These are phyloP conservation scores for Fusarium sp. DNA, from an alignment of 2,329 filamentous ascomycete species.

Conservation along the genomic window DNA sequence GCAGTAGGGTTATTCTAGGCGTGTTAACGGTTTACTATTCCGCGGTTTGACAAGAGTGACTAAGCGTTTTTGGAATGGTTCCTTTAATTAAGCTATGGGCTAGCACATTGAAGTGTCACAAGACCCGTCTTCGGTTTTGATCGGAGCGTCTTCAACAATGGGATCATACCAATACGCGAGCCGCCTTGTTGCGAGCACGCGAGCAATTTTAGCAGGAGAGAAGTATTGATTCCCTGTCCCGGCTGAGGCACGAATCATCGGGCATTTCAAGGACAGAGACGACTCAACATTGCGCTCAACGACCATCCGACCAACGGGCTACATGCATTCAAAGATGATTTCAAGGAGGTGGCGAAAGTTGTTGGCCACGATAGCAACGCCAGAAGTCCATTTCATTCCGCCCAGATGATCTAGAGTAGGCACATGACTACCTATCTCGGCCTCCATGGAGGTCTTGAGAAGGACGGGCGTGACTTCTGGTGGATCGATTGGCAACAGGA, in stretches of 20 bases:
- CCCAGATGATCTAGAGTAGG: neutral
- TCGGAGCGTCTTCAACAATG: neutral
- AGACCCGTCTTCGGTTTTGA: neutral
- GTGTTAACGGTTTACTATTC: neutral
- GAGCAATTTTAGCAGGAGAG: neutral
- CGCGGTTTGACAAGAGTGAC: neutral
- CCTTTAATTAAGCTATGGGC: neutral
- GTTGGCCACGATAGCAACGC: neutral
- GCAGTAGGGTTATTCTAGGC: neutral
- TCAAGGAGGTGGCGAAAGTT: neutral
- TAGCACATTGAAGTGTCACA: neutral
- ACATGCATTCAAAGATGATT: neutral
- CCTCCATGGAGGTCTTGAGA: conserved; percentile 66
- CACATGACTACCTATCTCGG: conserved; percentile 57
- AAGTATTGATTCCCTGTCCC: neutral
- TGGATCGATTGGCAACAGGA: conserved; percentile 78
- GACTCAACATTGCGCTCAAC: neutral
- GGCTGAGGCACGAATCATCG: no score
- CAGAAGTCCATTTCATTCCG: neutral
- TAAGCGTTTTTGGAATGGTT: neutral
- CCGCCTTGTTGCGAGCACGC: neutral
- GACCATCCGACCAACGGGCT: neutral
- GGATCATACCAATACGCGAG: neutral
- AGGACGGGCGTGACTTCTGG: conserved; percentile 71
- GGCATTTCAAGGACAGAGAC: neutral